Percentiles rank a stretch among this genome's conserved stretches.
Conservation (phyloP, 148 eudicot species). For the Amaranthus palmeri region DNA sequence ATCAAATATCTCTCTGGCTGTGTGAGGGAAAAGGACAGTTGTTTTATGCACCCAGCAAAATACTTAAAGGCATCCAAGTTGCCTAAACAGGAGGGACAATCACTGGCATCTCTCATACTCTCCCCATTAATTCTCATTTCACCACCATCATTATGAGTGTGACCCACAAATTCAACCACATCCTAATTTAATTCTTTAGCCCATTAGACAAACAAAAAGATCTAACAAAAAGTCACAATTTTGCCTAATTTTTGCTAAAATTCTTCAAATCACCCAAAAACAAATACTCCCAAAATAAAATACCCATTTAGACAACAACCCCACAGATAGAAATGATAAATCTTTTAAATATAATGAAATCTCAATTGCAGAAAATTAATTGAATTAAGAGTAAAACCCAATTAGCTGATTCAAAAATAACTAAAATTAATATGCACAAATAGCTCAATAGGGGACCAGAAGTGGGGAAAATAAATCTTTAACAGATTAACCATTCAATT, state of each 20-base stretch:
- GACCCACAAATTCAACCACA: conserved; percentile 6
- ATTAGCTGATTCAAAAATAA: too few relatives aligned
- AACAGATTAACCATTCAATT: conserved; percentile 8
- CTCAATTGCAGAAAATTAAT: too few relatives aligned
- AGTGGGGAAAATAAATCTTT: conserved; percentile 6
- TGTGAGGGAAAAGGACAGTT: conserved; percentile 6
- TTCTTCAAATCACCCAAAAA: too few relatives aligned
- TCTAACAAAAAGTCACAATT: background rate
- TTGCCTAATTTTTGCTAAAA: background rate
- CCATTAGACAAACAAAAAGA: background rate
- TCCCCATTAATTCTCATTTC: conserved; percentile 12
- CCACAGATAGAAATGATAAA: background rate
- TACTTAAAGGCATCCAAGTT: conserved; percentile 4
- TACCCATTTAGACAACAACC: background rate
- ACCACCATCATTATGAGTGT: conserved; percentile 5
- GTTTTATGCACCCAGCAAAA: conserved; percentile 1
- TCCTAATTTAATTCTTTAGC: background rate
- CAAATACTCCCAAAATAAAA: background rate
- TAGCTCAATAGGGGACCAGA: too few relatives aligned
- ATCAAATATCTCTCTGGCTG: background rate
- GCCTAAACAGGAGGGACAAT: conserved; percentile 21
- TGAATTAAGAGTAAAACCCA: too few relatives aligned
- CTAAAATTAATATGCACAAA: too few relatives aligned
- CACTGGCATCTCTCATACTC: conserved; percentile 8
- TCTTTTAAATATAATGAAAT: too few relatives aligned